Base-by-base conservation (phyloP, 768 basidiomycete species). In the Boletus reticulatus region DNA sequence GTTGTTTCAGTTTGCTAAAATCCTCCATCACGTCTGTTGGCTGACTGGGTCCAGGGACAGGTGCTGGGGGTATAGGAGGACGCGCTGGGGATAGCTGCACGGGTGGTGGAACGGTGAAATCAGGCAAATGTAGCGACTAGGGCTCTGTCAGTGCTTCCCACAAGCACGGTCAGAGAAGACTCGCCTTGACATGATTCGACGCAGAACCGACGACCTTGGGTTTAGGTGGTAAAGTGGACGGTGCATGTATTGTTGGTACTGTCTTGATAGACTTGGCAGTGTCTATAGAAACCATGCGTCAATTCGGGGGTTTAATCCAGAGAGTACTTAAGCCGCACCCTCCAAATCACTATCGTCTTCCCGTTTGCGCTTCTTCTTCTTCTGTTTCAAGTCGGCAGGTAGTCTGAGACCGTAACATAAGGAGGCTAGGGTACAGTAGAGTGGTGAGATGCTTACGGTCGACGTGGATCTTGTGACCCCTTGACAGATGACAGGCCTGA, bases 341-440 rank as follows among this genome's bases (percentile, higher is more conserved):
- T 91, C 89, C 32, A 75, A 70, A 59, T 91, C 89, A 60, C 86
- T 88, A n/a, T 84, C 84, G 38, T 81, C 84, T 10, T 89, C 89
- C 53, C 87, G 81, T 79, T 88, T 90, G 71, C 90, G 88, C 67
- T 92, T 92, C 75, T 91, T 90, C 75, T 89, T 90, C 76, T 88
- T 89, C 73, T 83, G 88, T 76, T 86, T 88, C 29, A 76, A 57
- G 45, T 88, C 87, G 13, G 84, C 80, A 12, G 70, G 59, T 49
- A 67, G 48, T 52, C 73, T 76, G 46, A 19, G 37, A 19, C 1
- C 34, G 37, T 32, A 39, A 31, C 10, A 32, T 53, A 1, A 63
- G 44, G 12, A 14, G 20, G 17, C 27, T 34, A 12, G n/a, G 67
- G 62, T 41, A 72, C 72, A 37, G 20, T 42, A 27, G 24, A 39